Conservation (phyloP, 768 basidiomycete genomes). For the Mycena belliarum region DNA sequence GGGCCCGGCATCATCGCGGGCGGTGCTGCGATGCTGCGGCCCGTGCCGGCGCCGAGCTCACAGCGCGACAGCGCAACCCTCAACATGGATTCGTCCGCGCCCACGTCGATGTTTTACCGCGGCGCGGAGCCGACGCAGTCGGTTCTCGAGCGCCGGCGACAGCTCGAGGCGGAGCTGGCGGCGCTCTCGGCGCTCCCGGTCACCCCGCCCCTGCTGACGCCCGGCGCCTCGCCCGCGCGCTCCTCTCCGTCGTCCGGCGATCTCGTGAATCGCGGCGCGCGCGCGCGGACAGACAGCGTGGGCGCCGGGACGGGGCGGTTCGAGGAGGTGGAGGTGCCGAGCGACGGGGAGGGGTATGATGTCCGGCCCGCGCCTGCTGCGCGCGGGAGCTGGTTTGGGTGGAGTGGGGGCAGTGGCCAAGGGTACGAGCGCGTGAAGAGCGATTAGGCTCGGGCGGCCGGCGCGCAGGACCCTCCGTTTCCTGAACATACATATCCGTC, state of each 20-base stretch:
- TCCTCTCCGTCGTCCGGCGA: conserved; percentile 37
- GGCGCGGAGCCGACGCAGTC: conserved; percentile 25
- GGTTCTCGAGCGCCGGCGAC: conserved; percentile 46
- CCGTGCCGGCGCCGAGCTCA: conserved; percentile 45
- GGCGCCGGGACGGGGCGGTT: conserved; percentile 28
- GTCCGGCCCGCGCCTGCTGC: conserved; percentile 30
- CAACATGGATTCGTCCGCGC: conserved; percentile 30
- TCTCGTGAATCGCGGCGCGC: conserved; percentile 23
- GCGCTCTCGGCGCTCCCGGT: conserved; percentile 37
- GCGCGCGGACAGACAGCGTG: conserved; percentile 46
- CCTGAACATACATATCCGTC: too few relatives aligned
- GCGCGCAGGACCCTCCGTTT: not conserved
- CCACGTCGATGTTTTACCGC: conserved; percentile 23
- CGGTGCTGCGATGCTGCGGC: conserved; percentile 62
- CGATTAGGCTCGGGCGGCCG: conserved; percentile 34
- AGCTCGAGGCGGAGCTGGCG: conserved; percentile 61
- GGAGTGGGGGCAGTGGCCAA: conserved; percentile 38
- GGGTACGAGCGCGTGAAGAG: conserved; percentile 56
- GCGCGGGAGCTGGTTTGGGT: conserved; percentile 53
- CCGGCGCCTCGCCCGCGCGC: conserved; percentile 28
- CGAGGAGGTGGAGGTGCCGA: conserved; percentile 73
- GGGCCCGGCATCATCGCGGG: conserved; percentile 72
- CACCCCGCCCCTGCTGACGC: conserved; percentile 20
- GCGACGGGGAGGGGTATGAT: conserved; percentile 69
- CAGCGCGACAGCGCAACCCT: conserved; percentile 27